phyloP scores from a whole-genome alignment of 805 yeast genomes.

The Blastobotrys peoriensis region DNA sequence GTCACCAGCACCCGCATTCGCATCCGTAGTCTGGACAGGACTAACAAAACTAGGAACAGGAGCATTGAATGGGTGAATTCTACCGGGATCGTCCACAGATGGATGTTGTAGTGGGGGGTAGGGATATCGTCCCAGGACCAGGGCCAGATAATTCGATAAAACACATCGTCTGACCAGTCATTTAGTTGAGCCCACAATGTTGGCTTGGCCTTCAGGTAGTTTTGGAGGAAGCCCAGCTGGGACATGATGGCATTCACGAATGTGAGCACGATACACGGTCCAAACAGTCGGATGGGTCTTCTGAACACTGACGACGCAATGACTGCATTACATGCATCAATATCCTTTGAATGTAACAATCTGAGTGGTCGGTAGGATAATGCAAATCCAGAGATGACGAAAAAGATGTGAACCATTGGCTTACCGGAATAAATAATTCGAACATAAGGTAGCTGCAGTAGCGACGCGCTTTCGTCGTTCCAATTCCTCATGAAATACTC shows the following conservation, averaged over 20 bases:
- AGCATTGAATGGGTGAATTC: conserved; percentile 3
- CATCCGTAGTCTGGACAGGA: not conserved
- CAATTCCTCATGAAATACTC: not conserved
- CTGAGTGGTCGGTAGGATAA: conserved; percentile 1
- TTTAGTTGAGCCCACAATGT: conserved; percentile 1
- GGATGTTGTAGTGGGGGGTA: not conserved
- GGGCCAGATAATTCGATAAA: not conserved
- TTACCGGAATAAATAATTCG: conserved; percentile 1
- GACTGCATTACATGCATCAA: not conserved
- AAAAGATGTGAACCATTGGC: conserved; percentile 5
- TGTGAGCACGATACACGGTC: conserved; percentile 2
- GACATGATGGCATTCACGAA: conserved; percentile 1
- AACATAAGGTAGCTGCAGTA: conserved; percentile 1
- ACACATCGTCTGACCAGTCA: conserved; percentile 1
- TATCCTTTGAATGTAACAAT: not conserved
- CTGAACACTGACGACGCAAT: conserved; percentile 1
- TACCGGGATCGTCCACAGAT: conserved; percentile 3
- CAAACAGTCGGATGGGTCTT: conserved; percentile 3
- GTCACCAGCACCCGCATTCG: not conserved
- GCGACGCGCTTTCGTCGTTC: conserved; percentile 2
- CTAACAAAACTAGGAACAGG: not conserved
- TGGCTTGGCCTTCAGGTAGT: not conserved
- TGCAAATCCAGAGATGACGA: conserved; percentile 4
- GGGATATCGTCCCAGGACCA: not conserved
- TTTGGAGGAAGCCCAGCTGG: conserved; percentile 1